Base-by-base conservation (phyloP, 805 yeast genomes). In the Teunomyces aglyptinius region DNA sequence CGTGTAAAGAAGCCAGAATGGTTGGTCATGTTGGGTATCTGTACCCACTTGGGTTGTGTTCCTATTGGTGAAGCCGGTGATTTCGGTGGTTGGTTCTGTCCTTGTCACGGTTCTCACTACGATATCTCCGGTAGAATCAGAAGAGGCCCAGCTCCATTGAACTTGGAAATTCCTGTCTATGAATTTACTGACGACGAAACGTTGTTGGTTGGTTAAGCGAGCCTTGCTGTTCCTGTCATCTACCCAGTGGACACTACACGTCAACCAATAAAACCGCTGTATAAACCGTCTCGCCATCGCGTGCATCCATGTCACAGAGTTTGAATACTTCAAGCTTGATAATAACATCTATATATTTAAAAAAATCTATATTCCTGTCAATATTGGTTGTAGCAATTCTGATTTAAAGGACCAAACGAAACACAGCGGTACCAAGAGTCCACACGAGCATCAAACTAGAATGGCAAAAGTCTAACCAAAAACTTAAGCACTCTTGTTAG, bases 51-150 rank as follows among this genome's bases (percentile, higher is more conserved):
- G 80, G 99, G 99, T 73, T 94, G 99, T 86, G 99, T 94, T 53
- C 99, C 99, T 59, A 94, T 94, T 65, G 99, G 99, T 70, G 98
- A 94, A 78, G 85, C 97, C 58, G 99, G 99, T 77, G 99, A 94
- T 75, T 94, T 82, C 63, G 98, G 97, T 71, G 99, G 99, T 71
- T 94, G 99, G 99, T 94, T 94, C 92, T 94, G 99, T 76, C 99
- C 99, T 57, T 94, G 99, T 80, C 99, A 95, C 81, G 99, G 99
- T 82, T 92, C 98, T 68, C 99, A 95, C 75, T 94, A 94, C 76
- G 99, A 94, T 77, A 95, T 95, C 77, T 91, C 97, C 55, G 99
- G 99, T 73, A 92, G 99, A 85, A 92, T 94, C 70, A 89, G 99
- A 85, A 92, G 83, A 79, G 99, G 99, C 61, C 99, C 99, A 61